Evolutionary conservation across 768 basidiomycete species (phyloP).

Genomic region (Psilocybe cyanescens): DNA sequence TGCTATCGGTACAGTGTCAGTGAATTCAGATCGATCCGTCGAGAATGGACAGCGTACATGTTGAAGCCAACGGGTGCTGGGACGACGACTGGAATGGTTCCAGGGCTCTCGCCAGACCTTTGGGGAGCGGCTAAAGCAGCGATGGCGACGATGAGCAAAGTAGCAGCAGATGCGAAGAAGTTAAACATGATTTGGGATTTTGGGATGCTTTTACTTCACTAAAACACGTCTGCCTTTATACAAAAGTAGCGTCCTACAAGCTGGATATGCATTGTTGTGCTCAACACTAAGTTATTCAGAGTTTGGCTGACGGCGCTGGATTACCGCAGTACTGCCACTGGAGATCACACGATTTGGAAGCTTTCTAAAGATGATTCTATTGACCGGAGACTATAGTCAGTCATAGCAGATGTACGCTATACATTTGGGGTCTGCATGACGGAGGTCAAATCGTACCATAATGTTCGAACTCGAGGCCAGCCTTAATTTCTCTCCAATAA

Average conservation of each 20-base stretch:
- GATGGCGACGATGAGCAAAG: conserved; percentile 4
- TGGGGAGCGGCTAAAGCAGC: conserved; percentile 12
- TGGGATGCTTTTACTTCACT: background rate
- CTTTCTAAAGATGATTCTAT: background rate
- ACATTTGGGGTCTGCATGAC: background rate
- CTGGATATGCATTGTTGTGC: background rate
- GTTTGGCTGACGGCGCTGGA: background rate
- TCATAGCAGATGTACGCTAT: background rate
- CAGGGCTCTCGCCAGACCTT: background rate
- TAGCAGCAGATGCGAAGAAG: conserved; percentile 14
- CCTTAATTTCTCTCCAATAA: background rate
- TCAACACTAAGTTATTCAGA: background rate
- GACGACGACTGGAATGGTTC: conserved; percentile 1
- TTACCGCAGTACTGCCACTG: background rate
- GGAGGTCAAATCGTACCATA: background rate
- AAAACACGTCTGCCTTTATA: background rate
- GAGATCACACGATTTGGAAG: background rate
- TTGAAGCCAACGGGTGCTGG: conserved; percentile 2
- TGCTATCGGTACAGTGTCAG: conserved; percentile 13
- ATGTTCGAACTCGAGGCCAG: background rate
- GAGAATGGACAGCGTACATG: background rate
- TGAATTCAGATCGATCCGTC: background rate
- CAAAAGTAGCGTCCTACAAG: background rate
- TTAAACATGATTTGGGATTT: conserved; percentile 5
- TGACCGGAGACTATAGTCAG: background rate